A percentile compares a stretch with the other conserved stretches of the same genome.
These are phyloP conservation scores for Trametes meyenii DNA, from an alignment of 768 basidiomycete genomes.

Conservation along the genomic window DNA sequence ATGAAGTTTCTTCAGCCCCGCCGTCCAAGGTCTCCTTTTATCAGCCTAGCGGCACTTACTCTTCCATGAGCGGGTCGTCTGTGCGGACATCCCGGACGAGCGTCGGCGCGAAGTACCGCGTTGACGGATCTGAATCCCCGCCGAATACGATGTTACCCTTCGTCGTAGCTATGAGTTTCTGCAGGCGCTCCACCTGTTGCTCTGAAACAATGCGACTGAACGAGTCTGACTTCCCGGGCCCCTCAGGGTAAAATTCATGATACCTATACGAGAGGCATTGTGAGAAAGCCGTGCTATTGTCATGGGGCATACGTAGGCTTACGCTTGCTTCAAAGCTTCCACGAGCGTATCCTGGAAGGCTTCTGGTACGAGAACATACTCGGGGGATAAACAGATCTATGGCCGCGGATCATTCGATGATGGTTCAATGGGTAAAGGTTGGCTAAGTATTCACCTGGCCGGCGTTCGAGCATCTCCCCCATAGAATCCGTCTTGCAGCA, in stretches of 20 bases:
- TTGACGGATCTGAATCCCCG: constrained; percentile 57
- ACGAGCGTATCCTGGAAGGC: constrained; percentile 41
- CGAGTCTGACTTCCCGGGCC: constrained; percentile 43
- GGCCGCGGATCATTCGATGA: neutral
- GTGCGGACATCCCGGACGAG: constrained; percentile 61
- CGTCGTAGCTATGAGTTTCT: constrained; percentile 60
- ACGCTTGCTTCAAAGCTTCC: constrained; percentile 46
- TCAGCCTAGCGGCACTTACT: constrained; percentile 47
- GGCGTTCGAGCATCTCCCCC: constrained; percentile 78
- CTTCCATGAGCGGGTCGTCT: constrained; percentile 76
- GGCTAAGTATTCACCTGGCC: constrained; percentile 46
- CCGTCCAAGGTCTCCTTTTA: no score
- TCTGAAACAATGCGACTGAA: constrained; percentile 55
- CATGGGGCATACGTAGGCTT: constrained; percentile 17
- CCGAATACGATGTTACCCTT: constrained; percentile 70
- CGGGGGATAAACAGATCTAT: constrained; percentile 70
- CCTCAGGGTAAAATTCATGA: constrained; percentile 54
- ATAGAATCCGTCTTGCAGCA: constrained; percentile 69
- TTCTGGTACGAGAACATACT: constrained; percentile 50
- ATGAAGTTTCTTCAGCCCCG: neutral
- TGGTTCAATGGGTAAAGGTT: neutral
- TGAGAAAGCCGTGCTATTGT: no score
- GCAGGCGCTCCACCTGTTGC: constrained; percentile 58
- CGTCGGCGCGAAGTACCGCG: constrained; percentile 70
- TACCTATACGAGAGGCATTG: constrained; percentile 41